These are phyloP conservation scores for Eleusine indica DNA, from an alignment of 176 grass and related monocot species.

Conservation along the genomic window DNA sequence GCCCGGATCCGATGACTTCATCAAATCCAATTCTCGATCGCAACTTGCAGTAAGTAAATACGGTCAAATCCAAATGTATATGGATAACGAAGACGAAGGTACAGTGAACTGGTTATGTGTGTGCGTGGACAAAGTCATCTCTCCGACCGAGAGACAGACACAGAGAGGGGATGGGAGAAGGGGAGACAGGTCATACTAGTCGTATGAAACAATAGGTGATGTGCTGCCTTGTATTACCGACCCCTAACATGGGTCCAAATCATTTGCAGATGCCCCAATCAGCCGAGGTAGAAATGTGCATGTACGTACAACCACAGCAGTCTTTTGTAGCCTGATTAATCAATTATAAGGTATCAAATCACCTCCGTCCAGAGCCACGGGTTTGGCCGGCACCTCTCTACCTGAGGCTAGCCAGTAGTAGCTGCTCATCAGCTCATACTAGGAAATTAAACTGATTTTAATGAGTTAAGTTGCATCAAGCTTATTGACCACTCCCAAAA, in stretches of 20 bases:
- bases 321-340: not conserved
- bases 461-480: too few species aligned
- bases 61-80: not conserved
- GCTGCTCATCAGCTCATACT: too few species aligned
- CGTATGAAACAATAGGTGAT: not conserved
- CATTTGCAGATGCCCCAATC: conserved; percentile 7
- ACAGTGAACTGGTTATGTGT: too few species aligned
- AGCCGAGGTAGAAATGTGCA: not conserved
- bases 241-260: conserved; percentile 11
- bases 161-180: not conserved
- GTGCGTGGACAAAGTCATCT: not conserved
- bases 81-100: not conserved
- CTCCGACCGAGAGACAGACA: not conserved
- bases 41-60: not conserved
- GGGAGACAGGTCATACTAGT: conserved; percentile 5
- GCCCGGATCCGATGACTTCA: not conserved
- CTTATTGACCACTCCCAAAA: too few species aligned
- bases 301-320: not conserved
- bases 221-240: not conserved
- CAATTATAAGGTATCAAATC: not conserved
- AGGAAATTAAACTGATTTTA: too few species aligned
- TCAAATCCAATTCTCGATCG: not conserved
- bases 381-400: too few species aligned
- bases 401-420: too few species aligned
- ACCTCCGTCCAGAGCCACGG: not conserved